Evolutionary conservation across 1,284 basidiomycete genomes (phyloP), one percentile per base, ranked within the genome.

Genomic region (Pterulicium gracile): DNA sequence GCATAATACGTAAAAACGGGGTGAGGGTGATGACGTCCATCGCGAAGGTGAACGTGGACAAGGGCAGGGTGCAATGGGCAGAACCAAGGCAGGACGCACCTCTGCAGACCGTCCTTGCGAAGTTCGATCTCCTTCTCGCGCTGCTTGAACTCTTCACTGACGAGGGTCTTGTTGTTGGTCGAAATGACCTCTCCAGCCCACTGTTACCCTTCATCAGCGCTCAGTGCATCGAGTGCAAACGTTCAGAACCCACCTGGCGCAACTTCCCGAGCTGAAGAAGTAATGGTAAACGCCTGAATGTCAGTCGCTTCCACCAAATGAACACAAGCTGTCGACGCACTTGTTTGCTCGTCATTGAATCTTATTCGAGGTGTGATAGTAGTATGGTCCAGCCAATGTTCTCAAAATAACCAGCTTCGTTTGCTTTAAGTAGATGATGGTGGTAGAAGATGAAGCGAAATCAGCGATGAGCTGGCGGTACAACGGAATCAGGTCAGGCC

Each of bases 101-200:
- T 68, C 48, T 75, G 65, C 34, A 81, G 69, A 24, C 84, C 85
- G 21, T 72, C 68, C 51, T 73, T 73, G 34, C 81, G 64, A 13
- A 81, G 63, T 48, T 87, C 82, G 39, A 88, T 73, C 54, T 88
- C 84, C 52, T 69, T 67, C 60, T 87, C 82, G 42, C 84, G 67
- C 34, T 79, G 79, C 24, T 64, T 67, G 58, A 88, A 81, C 49
- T 84, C 81, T 22, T 75, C 73, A 1, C 77, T 74, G 34, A 79
- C 68, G 42, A 73, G 61, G 1, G 79, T 77, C 66, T 81, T 87
- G 49, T 85, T 81, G 18, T 32, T 42, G 45, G 78, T 75, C 43
- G 81, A 78, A 32, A 88, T 83, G 52, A 82, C 77, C 60, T 84
- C 81, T 17, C 78, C 81, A n/a, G 80, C 81, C 81, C 81, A 83